Evolutionary conservation across 768 basidiomycete species (phyloP).

Genomic region (Crepidotus variabilis): DNA sequence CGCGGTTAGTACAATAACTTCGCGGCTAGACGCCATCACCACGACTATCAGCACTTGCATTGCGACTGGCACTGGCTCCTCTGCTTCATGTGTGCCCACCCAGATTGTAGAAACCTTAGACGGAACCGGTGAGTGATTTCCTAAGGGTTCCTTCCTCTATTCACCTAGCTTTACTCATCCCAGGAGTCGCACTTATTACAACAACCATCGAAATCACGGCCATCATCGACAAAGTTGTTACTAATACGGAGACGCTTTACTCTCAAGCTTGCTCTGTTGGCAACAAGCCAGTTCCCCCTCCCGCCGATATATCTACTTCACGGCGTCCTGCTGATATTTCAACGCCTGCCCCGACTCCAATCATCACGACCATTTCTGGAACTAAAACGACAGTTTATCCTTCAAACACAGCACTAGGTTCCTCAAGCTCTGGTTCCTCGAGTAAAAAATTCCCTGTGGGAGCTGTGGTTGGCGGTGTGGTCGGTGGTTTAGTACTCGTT

Average conservation of each 20-base stretch:
- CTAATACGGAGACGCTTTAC: not conserved
- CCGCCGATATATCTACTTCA: not conserved
- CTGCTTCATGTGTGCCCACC: not conserved
- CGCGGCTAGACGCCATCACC: not conserved
- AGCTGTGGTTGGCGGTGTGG: constrained; percentile 7
- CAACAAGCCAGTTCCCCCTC: not conserved
- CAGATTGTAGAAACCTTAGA: not conserved
- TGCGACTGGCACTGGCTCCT: not conserved
- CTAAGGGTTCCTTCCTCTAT: not conserved
- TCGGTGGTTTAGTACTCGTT: constrained; percentile 1
- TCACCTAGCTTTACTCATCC: not conserved
- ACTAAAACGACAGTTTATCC: not conserved
- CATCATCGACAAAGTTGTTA: not conserved
- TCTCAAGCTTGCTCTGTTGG: not conserved
- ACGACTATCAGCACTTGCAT: not conserved
- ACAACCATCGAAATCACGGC: not conserved
- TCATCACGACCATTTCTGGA: not conserved
- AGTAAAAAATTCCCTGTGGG: not conserved
- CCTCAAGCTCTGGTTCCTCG: not conserved
- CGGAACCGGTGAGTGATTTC: not conserved
- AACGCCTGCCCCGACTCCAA: not conserved
- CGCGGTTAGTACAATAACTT: not conserved
- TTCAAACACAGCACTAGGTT: not conserved
- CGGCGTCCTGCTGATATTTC: not conserved
- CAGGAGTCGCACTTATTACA: not conserved